Evolutionary conservation across 1,284 basidiomycete species (phyloP), one percentile per base, ranked within the genome.

Genomic region (Mycena citricolor): DNA sequence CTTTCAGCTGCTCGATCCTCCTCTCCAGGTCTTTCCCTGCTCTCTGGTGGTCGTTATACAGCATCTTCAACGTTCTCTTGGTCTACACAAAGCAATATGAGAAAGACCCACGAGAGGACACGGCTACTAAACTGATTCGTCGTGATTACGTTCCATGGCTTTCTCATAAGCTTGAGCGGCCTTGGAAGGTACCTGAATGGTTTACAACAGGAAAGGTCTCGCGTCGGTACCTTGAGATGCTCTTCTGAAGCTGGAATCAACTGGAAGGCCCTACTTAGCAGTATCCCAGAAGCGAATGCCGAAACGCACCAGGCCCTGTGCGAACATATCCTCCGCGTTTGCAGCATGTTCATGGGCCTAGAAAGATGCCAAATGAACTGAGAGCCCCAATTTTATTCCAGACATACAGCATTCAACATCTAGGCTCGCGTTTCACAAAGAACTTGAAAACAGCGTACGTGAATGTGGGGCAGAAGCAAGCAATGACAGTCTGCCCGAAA

Each of bases 311-410:
- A 53, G 43, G 24, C 52, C 48, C 16, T 38, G 37, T 13, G 26
- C 30, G 35, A 51, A 33, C n/a, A 44, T 42, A 45, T 89, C 85
- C 48, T 90, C 85, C 21, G 86, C 87, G 57, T 83, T 84, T 16
- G 81, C 81, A 43, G 85, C 83, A 64, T 89, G 85, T 57, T 86
- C 81, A 61, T 90, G 85, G 16, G 87, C 87, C 87, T 90, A 61
- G 42, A 47, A 38, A 45, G 22, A 29, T 38, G 8, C n/a, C n/a
- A n/a, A n/a, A n/a, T n/a, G n/a, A n/a, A n/a, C n/a, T n/a, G n/a
- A n/a, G n/a, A n/a, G n/a, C n/a, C n/a, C n/a, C n/a, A n/a, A n/a
- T n/a, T n/a, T n/a, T n/a, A n/a, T n/a, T n/a, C n/a, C n/a, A n/a
- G n/a, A n/a, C n/a, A n/a, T n/a, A n/a, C n/a, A n/a, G n/a, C n/a